Percentiles rank a stretch among this genome's conserved stretches.
These are phyloP conservation scores for Coprinopsis marcescibilis DNA, from an alignment of 768 basidiomycete species.

Conservation along the genomic window DNA sequence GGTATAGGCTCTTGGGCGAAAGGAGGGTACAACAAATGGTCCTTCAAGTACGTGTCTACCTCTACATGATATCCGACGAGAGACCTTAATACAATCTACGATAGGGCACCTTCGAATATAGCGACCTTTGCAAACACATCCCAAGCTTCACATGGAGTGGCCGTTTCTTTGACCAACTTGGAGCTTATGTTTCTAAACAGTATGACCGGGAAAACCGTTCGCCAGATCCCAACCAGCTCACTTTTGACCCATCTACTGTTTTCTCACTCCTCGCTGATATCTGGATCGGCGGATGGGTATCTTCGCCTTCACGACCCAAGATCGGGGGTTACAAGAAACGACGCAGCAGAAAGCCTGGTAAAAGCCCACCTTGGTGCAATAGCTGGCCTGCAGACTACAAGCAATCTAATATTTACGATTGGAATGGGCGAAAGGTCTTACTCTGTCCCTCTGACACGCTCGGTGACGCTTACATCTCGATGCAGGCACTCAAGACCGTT, in stretches of 20 bases:
- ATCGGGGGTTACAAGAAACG: conserved; percentile 45
- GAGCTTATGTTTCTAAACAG: conserved; percentile 70
- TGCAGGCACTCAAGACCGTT: conserved; percentile 79
- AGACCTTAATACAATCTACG: neutral
- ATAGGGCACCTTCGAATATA: conserved; percentile 27
- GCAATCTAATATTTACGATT: conserved; percentile 80
- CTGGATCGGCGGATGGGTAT: conserved; percentile 69
- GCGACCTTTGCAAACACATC: conserved; percentile 43
- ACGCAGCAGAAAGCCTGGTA: conserved; percentile 46
- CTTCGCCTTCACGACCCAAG: conserved; percentile 70
- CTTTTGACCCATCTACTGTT: conserved; percentile 60
- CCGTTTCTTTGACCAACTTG: conserved; percentile 50
- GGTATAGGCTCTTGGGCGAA: conserved; percentile 79
- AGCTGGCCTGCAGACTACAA: conserved; percentile 73
- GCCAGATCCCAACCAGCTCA: conserved; percentile 52
- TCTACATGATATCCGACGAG: neutral
- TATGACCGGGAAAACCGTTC: conserved; percentile 60
- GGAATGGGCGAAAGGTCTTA: conserved; percentile 78
- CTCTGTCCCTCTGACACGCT: neutral
- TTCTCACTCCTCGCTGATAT: conserved; percentile 57
- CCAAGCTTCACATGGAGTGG: conserved; percentile 49
- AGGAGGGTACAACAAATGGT: conserved; percentile 84
- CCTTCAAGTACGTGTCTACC: conserved; percentile 47
- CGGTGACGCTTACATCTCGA: neutral
- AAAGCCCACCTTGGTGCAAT: conserved; percentile 81